Evolutionary conservation across 352 stramenopile species (phyloP).

Genomic region (Phytophthora citricola): DNA sequence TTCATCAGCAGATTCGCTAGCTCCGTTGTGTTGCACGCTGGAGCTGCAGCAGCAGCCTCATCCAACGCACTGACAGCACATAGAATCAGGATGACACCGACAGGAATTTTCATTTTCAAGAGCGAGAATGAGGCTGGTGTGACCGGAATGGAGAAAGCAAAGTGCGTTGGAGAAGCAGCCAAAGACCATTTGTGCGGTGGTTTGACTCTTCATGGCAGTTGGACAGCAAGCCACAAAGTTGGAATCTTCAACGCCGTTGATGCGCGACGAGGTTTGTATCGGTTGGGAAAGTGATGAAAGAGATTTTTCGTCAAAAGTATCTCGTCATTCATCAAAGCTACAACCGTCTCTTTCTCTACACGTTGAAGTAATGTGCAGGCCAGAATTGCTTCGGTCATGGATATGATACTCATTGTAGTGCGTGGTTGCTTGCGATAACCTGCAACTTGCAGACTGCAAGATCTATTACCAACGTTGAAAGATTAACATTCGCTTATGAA

Average conservation of each 20-base stretch:
- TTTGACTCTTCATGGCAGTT: constrained; percentile 18
- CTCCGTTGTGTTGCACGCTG: constrained; percentile 33
- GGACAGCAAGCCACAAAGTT: constrained; percentile 5
- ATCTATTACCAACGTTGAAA: neutral
- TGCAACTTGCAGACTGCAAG: too few species aligned
- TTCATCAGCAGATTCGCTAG: constrained; percentile 36
- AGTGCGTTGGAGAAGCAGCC: constrained; percentile 8
- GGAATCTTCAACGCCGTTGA: constrained; percentile 17
- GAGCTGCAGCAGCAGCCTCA: constrained; percentile 9
- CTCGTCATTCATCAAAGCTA: neutral
- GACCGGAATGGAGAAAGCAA: constrained; percentile 13
- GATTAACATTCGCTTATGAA: constrained; percentile 3
- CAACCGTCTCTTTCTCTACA: too few species aligned
- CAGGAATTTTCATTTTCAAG: constrained; percentile 25
- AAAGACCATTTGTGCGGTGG: neutral
- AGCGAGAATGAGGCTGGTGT: constrained; percentile 2
- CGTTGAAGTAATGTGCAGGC: too few species aligned
- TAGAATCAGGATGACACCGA: constrained; percentile 12
- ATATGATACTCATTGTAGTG: neutral
- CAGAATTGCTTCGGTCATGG: too few species aligned
- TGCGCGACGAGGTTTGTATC: constrained; percentile 19
- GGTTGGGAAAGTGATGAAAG: constrained; percentile 15
- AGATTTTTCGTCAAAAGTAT: constrained; percentile 1
- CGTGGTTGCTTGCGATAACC: neutral
- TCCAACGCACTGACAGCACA: constrained; percentile 3